phyloP scores from a whole-genome alignment of 257 asterid species.

The Vinca minor region DNA sequence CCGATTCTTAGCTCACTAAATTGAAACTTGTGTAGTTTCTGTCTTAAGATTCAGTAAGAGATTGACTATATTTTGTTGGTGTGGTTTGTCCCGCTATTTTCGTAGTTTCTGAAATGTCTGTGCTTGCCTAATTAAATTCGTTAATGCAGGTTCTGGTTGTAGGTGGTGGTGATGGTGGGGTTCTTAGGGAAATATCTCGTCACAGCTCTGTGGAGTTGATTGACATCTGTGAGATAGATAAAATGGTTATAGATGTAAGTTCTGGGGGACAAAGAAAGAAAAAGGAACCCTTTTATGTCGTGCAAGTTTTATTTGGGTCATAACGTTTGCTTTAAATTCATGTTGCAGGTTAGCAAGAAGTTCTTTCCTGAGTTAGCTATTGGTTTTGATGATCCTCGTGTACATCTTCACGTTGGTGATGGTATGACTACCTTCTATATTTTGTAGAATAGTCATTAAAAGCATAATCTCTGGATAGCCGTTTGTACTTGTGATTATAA shows the following conservation, averaged over 20 bases:
- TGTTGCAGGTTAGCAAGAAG: constrained; percentile 75
- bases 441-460: background rate
- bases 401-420: constrained; percentile 87
- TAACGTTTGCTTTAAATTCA: constrained; percentile 2
- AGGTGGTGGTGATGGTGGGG: constrained; percentile 99
- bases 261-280: too few species aligned
- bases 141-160: constrained; percentile 81
- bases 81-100: too few species aligned
- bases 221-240: constrained; percentile 95
- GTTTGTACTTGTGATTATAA: background rate
- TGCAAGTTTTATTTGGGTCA: constrained; percentile 5
- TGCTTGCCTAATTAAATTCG: constrained; percentile 8
- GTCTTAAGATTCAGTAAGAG: too few species aligned
- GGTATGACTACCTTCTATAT: constrained; percentile 37
- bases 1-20: too few species aligned
- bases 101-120: too few species aligned
- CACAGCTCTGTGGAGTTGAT: constrained; percentile 81
- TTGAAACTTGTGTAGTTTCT: too few species aligned
- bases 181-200: constrained; percentile 86
- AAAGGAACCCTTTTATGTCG: constrained; percentile 1
- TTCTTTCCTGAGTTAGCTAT: constrained; percentile 85
- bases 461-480: background rate
- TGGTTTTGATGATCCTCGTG: constrained; percentile 96
- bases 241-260: constrained; percentile 94
- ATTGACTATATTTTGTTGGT: too few species aligned